These are phyloP conservation scores for Ophiosphaerella narmari DNA, from an alignment of 2,329 filamentous ascomycete genomes.

Conservation along the genomic window DNA sequence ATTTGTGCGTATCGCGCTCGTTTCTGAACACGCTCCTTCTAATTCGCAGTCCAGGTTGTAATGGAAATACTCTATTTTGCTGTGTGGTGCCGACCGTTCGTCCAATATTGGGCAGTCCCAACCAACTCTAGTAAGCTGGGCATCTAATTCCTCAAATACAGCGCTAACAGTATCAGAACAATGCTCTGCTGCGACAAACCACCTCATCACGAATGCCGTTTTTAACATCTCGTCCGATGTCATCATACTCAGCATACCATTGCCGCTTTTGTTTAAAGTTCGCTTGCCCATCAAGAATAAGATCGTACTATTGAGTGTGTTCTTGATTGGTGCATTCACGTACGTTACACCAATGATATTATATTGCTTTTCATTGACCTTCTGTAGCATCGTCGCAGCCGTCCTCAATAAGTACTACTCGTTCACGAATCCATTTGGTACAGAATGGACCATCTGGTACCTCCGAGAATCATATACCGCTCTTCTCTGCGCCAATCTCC, in stretches of 20 bases:
- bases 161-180: slow-evolving; percentile 34
- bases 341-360: slow-evolving; percentile 11
- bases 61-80: slow-evolving; percentile 57
- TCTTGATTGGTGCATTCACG: slow-evolving; percentile 57
- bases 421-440: slow-evolving; percentile 61
- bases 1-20: slow-evolving; percentile 44
- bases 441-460: slow-evolving; percentile 63
- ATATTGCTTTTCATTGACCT: slow-evolving; percentile 2
- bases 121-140: slow-evolving; percentile 31
- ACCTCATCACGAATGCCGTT: slow-evolving; percentile 47
- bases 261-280: slow-evolving; percentile 53
- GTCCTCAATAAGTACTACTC: slow-evolving; percentile 67
- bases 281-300: slow-evolving; percentile 56
- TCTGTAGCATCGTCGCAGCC: slow-evolving; percentile 56
- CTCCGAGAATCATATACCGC: slow-evolving; percentile 64
- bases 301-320: slow-evolving; percentile 58
- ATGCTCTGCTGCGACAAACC: slow-evolving; percentile 49
- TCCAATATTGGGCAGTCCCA: slow-evolving; percentile 59
- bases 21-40: neutral
- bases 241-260: slow-evolving; percentile 52
- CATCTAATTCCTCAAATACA: neutral
- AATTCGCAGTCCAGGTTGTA: slow-evolving; percentile 24
- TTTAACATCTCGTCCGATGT: slow-evolving; percentile 54
- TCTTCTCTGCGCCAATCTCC: slow-evolving; percentile 64
- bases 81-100: slow-evolving; percentile 61